Percentiles rank a stretch among this genome's conserved stretches.
phyloP scores from a whole-genome alignment of 2,329 filamentous ascomycete species.

The Chaetothyriales sp. region DNA sequence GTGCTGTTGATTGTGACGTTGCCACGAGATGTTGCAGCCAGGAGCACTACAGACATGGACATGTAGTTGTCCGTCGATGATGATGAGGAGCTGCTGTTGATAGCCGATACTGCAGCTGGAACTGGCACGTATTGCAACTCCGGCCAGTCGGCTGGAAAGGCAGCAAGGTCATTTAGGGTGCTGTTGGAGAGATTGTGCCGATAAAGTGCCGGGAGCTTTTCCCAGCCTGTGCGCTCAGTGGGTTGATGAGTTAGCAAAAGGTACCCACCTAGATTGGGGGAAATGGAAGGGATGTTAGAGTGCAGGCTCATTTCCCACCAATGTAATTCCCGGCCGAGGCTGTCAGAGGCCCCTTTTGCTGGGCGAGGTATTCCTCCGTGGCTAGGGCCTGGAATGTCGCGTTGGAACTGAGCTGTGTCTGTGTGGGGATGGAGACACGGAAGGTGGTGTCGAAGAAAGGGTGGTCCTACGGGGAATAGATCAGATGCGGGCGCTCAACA shows the following conservation, averaged over 20 bases:
- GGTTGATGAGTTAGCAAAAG: no score
- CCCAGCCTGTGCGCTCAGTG: constrained; percentile 13
- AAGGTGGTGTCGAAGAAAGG: constrained; percentile 2
- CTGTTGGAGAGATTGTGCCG: background rate
- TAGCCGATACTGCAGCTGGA: constrained; percentile 15
- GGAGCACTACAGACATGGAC: constrained; percentile 16
- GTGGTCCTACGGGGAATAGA: no score
- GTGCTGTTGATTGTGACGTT: constrained; percentile 8
- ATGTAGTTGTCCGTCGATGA: constrained; percentile 21
- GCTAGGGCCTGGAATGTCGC: background rate
- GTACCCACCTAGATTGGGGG: no score
- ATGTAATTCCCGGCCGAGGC: background rate
- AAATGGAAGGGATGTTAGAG: no score
- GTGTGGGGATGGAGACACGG: constrained; percentile 1
- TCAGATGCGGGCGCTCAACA: no score
- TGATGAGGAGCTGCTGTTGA: background rate
- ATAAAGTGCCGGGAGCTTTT: constrained; percentile 15
- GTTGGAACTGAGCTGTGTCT: constrained; percentile 1
- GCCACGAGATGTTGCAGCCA: constrained; percentile 21
- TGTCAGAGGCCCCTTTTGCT: constrained; percentile 1
- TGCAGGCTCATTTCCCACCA: no score
- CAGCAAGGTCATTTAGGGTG: constrained; percentile 9
- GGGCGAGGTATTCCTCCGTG: background rate
- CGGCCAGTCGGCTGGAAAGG: constrained; percentile 23
- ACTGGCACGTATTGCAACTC: constrained; percentile 19